These are phyloP conservation scores for Penicillium sp. DNA, from an alignment of 2,329 filamentous ascomycete genomes.

Conservation along the genomic window DNA sequence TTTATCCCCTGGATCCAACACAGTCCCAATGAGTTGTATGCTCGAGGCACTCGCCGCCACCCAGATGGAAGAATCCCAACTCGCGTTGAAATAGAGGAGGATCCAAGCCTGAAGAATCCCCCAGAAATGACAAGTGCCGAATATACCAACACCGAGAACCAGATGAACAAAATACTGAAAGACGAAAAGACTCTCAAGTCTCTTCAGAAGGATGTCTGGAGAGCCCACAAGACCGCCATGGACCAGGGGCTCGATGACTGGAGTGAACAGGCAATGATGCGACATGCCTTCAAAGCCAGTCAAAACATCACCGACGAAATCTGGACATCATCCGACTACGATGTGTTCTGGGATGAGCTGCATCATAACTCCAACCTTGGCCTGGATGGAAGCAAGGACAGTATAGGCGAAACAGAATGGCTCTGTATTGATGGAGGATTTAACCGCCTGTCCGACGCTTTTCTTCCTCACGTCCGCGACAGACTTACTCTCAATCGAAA, in stretches of 20 bases:
- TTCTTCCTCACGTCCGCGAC: conserved; percentile 32
- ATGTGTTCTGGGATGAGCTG: conserved; percentile 36
- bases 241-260: conserved; percentile 27
- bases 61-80: conserved; percentile 27
- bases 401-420: conserved; percentile 28
- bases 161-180: conserved; percentile 21
- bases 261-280: conserved; percentile 28
- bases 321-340: conserved; percentile 31
- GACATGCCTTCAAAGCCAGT: conserved; percentile 35
- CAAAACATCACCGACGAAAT: conserved; percentile 42
- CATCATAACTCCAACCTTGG: conserved; percentile 36
- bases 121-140: conserved; percentile 7
- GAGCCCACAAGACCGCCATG: conserved; percentile 22
- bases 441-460: conserved; percentile 37
- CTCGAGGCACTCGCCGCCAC: conserved; percentile 16
- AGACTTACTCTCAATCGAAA: conserved; percentile 24
- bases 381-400: conserved; percentile 25
- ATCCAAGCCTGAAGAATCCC: conserved; percentile 18
- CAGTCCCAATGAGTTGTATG: conserved; percentile 31
- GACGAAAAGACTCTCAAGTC: conserved; percentile 18
- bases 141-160: conserved; percentile 10
- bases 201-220: conserved; percentile 24
- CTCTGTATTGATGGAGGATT: conserved; percentile 36
- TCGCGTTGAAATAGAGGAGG: conserved; percentile 19
- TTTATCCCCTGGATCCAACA: conserved; percentile 30